Conservation (phyloP, 2,329 filamentous ascomycete genomes). For the Penicillium sumatraense region DNA sequence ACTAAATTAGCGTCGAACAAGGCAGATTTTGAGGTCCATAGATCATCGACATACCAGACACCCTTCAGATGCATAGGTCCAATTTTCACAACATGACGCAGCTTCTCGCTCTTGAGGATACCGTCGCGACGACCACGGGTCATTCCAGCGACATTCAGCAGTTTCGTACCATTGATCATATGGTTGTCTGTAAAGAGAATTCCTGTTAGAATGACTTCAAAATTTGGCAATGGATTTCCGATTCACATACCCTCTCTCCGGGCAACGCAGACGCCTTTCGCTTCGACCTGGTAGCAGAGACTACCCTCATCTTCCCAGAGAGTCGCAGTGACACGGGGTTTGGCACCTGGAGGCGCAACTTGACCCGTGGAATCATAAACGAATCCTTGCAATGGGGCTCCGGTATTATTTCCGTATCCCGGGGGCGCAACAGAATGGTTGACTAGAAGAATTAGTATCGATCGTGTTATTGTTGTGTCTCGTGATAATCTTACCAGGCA, state of each 20-base stretch:
- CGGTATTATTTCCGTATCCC: constrained; percentile 45
- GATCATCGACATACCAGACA: constrained; percentile 73
- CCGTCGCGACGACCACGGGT: constrained; percentile 92
- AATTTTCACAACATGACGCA: constrained; percentile 96
- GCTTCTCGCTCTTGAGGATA: constrained; percentile 96
- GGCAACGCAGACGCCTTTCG: constrained; percentile 92
- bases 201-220: not conserved
- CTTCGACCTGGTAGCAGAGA: constrained; percentile 96
- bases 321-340: constrained; percentile 93
- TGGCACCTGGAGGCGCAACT: constrained; percentile 89
- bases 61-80: constrained; percentile 99
- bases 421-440: constrained; percentile 39
- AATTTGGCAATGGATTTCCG: not conserved
- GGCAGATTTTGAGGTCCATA: not conserved
- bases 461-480: not conserved
- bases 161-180: constrained; percentile 98
- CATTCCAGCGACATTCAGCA: constrained; percentile 97
- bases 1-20: constrained; percentile 9
- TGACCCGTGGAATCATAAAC: constrained; percentile 88
- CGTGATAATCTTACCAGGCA: constrained; percentile 51
- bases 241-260: constrained; percentile 76
- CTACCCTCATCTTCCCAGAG: constrained; percentile 98
- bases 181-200: constrained; percentile 74
- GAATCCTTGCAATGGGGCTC: constrained; percentile 50
- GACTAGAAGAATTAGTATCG: not conserved